These are phyloP conservation scores for Phaeophleospora eucalypticola DNA, from an alignment of 2,329 filamentous ascomycete species.

Conservation along the genomic window DNA sequence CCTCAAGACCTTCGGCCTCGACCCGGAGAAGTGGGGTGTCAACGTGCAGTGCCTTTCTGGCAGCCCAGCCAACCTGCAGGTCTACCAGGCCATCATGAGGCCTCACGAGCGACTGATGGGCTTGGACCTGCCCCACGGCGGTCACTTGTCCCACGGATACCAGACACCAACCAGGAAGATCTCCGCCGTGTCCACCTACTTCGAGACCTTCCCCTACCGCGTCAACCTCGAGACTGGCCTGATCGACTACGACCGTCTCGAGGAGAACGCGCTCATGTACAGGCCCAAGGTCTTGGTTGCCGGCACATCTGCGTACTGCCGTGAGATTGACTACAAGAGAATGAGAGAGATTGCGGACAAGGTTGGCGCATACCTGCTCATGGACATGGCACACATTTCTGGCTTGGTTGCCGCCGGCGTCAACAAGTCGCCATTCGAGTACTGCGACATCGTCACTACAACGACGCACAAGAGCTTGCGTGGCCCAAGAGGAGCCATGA, in stretches of 20 bases:
- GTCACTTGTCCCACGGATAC: conserved; percentile 94
- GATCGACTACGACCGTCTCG: conserved; percentile 91
- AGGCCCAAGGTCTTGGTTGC: conserved; percentile 94
- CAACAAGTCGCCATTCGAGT: conserved; percentile 81
- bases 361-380: conserved; percentile 84
- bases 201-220: conserved; percentile 94
- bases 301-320: conserved; percentile 91
- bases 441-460: conserved; percentile 92
- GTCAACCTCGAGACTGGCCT: conserved; percentile 84
- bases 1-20: conserved; percentile 82
- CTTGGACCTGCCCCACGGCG: conserved; percentile 88
- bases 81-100: conserved; percentile 96
- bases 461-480: conserved; percentile 97
- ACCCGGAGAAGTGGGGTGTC: conserved; percentile 90
- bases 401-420: conserved; percentile 90
- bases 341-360: conserved; percentile 91
- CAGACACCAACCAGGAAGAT: conserved; percentile 96
- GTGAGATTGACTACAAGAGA: conserved; percentile 88
- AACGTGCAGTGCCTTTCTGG: conserved; percentile 83
- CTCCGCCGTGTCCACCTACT: conserved; percentile 98
- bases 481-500: conserved; percentile 92
- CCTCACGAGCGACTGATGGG: conserved; percentile 96
- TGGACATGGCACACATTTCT: conserved; percentile 97
- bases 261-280: conserved; percentile 82
- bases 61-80: conserved; percentile 93